phyloP scores from a whole-genome alignment of 768 basidiomycete species.

The Mycena vulgaris region DNA sequence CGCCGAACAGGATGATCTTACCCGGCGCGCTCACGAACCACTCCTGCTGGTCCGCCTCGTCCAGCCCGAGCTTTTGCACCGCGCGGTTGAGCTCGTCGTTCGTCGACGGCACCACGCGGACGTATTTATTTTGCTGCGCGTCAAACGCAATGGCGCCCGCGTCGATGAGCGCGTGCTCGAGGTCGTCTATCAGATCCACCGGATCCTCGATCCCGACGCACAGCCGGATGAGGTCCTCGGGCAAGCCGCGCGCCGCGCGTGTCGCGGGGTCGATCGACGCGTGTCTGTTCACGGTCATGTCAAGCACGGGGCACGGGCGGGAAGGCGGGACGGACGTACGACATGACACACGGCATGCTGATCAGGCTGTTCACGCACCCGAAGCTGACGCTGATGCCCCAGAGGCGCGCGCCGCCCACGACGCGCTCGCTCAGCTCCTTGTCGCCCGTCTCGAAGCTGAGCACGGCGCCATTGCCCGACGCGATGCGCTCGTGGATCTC shows the following conservation, averaged over 20 bases:
- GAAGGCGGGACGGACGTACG: constrained; percentile 73
- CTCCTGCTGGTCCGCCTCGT: constrained; percentile 62
- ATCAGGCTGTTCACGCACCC: constrained; percentile 98
- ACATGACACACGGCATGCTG: constrained; percentile 99
- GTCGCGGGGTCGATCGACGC: constrained; percentile 97
- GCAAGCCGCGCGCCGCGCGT: constrained; percentile 96
- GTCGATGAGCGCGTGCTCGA: constrained; percentile 92
- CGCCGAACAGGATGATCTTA: constrained; percentile 98
- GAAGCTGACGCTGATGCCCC: constrained; percentile 99
- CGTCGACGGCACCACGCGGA: constrained; percentile 54
- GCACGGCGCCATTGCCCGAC: constrained; percentile 91
- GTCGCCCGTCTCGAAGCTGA: constrained; percentile 95
- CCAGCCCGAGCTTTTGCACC: constrained; percentile 75
- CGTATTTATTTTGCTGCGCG: constrained; percentile 67
- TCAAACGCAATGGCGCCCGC: constrained; percentile 87
- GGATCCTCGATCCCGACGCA: constrained; percentile 99
- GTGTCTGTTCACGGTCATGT: constrained; percentile 69
- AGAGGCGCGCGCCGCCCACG: constrained; percentile 92
- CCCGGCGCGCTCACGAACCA: constrained; percentile 97
- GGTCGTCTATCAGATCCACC: constrained; percentile 93
- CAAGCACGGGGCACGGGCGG: constrained; percentile 1
- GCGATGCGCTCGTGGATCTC: constrained; percentile 95
- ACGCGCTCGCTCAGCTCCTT: constrained; percentile 92
- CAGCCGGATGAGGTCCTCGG: constrained; percentile 98
- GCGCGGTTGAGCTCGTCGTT: constrained; percentile 65